Conservation (phyloP, 345 rosid genomes). For the Aquilaria sinensis region DNA sequence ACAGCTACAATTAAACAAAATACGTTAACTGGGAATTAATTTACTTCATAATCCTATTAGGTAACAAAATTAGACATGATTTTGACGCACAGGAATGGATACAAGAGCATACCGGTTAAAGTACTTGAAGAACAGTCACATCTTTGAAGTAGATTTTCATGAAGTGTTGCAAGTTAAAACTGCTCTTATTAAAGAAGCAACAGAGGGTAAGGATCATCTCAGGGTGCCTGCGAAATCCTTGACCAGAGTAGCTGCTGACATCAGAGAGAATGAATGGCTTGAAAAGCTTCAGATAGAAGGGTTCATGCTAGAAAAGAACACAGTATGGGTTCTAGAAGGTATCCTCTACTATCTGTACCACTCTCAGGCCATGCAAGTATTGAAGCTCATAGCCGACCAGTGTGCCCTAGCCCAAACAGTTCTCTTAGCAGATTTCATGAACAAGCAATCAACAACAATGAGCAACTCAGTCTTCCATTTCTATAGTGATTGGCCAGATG, state of each 20-base stretch:
- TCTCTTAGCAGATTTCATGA: slow-evolving; percentile 96
- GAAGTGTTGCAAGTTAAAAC: slow-evolving; percentile 66
- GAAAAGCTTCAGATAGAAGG: slow-evolving; percentile 72
- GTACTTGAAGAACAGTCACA: slow-evolving; percentile 61
- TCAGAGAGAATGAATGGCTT: slow-evolving; percentile 63
- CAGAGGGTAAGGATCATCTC: slow-evolving; percentile 39
- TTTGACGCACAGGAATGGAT: slow-evolving; percentile 68
- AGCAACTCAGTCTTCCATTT: slow-evolving; percentile 72
- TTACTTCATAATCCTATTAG: too few relatives aligned
- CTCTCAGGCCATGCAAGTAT: slow-evolving; percentile 80
- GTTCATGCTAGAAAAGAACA: slow-evolving; percentile 54
- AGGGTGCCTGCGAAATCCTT: slow-evolving; percentile 63
- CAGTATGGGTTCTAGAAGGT: slow-evolving; percentile 94
- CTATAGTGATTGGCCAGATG: slow-evolving; percentile 96
- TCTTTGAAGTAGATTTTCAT: slow-evolving; percentile 84
- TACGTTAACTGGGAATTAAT: too few relatives aligned
- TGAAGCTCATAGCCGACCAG: slow-evolving; percentile 72
- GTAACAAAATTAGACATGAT: not conserved
- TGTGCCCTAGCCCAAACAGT: slow-evolving; percentile 52
- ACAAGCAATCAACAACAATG: slow-evolving; percentile 66
- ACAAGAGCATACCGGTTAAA: slow-evolving; percentile 74
- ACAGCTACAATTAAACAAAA: too few relatives aligned
- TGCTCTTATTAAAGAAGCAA: slow-evolving; percentile 57
- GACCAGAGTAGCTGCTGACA: slow-evolving; percentile 71
- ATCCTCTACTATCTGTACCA: slow-evolving; percentile 82